A percentile compares a stretch with the other conserved stretches of the same genome.
These are phyloP conservation scores for Daedaleopsis nitida DNA, from an alignment of 768 basidiomycete genomes.

Conservation along the genomic window DNA sequence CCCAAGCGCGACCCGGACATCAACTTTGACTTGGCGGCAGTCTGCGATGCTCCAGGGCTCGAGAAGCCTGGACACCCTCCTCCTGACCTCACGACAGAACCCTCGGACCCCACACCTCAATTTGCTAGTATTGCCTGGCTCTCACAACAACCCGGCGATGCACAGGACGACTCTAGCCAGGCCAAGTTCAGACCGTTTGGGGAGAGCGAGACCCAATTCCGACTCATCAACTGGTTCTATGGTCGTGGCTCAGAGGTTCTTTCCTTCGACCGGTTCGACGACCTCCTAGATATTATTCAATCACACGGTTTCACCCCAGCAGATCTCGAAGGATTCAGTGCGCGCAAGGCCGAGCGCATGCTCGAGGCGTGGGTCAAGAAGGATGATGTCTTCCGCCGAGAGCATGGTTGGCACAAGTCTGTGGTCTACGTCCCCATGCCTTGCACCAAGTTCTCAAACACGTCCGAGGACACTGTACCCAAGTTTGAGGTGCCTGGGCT, in stretches of 20 bases:
- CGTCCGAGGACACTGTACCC: conserved; percentile 31
- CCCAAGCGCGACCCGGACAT: neutral
- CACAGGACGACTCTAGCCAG: no score
- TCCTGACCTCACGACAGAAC: no score
- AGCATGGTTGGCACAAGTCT: conserved; percentile 18
- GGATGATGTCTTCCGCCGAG: conserved; percentile 9
- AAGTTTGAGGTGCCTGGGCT: conserved; percentile 32
- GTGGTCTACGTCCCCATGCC: conserved; percentile 28
- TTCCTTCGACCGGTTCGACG: neutral
- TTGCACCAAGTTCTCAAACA: neutral
- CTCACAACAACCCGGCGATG: no score
- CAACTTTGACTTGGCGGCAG: neutral
- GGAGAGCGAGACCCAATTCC: neutral
- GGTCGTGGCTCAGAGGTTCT: neutral
- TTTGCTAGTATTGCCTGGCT: neutral
- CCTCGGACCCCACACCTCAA: neutral
- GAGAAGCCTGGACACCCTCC: neutral
- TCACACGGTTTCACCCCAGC: neutral
- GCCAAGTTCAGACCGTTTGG: neutral
- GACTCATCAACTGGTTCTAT: neutral
- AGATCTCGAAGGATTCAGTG: neutral
- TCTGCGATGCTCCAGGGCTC: neutral
- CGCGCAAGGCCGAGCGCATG: neutral
- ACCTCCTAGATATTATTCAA: neutral
- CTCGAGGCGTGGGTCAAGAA: conserved; percentile 1